Conservation (phyloP, 371 early-diverging fungal genomes). For the Phascolomyces articulosus region DNA sequence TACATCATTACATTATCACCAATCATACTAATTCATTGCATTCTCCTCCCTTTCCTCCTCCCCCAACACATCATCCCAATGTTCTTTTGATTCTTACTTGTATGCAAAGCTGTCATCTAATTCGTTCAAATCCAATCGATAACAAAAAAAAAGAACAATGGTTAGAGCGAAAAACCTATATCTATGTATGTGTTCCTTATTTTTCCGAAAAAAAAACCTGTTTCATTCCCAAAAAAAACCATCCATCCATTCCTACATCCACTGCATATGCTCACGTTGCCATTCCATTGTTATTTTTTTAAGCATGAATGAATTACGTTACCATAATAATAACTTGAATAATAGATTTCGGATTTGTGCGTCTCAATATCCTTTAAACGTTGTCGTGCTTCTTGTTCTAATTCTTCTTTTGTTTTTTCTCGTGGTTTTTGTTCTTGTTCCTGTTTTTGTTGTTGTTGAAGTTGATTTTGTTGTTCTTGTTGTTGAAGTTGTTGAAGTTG, state of each 20-base stretch:
- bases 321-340: slow-evolving; percentile 16
- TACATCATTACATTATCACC: too few species aligned
- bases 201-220: neutral
- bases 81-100: slow-evolving; percentile 3
- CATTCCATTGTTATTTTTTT: too few species aligned
- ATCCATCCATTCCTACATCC: too few species aligned
- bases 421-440: neutral
- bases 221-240: neutral
- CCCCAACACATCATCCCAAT: neutral
- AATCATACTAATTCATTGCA: too few species aligned
- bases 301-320: too few species aligned
- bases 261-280: neutral
- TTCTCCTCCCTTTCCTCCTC: neutral
- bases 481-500: neutral
- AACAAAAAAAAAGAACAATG: too few species aligned
- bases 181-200: too few species aligned
- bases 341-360: slow-evolving; percentile 4
- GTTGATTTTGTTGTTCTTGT: neutral
- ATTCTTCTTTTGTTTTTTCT: slow-evolving; percentile 14
- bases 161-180: too few species aligned
- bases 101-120: slow-evolving; percentile 21
- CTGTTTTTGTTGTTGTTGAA: neutral
- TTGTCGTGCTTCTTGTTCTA: slow-evolving; percentile 10
- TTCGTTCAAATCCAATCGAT: neutral
- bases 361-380: slow-evolving; percentile 12